Evolutionary conservation across 2,329 filamentous ascomycete genomes (phyloP), one percentile per base, ranked within the genome.

Genomic region (Eutypella sp.): DNA sequence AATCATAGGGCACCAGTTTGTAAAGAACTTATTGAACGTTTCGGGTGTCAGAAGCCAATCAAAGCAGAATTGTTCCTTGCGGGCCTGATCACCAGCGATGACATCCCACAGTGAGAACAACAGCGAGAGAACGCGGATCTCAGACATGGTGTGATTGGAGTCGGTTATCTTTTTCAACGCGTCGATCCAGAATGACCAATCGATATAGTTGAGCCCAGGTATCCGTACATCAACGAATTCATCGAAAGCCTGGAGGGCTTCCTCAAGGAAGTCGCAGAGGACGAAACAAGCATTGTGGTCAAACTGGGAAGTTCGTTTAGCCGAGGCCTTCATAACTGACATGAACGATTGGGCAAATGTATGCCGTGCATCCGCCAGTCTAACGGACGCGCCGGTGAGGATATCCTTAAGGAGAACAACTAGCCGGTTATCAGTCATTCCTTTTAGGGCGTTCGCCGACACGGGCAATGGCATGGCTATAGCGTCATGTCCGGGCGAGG

Each of bases 1-100:
- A 19, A 96, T 89, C 91, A 96, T 95, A 0, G 91, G 89, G 59
- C 89, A 95, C 90, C 91, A 96, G 59, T 96, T 89, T 60, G 87
- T 92, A 68, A 96, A 96, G 50, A 89, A 83, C 49, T 80, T 81
- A 59, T 87, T 82, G 62, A 96, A 96, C 2, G 85, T 78, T 22
- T 83, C 75, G 44, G 87, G 83, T 6, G 83, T 78, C 11, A 96
- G 70, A 33, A 96, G 69, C 73, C 93, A 91, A 19, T 82, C 80
- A 23, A 86, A 58, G 61, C 88, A 95, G 16, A 95, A 62, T 13
- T 76, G 70, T 46, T 78, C 73, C 65, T 92, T 95, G 41, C 87
- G 78, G 42, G 72, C 69, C 2, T 83, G 76, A 45, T 88, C 78
- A 27, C 77, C 74, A 10, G 79, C 75, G 49, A 93, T 74, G 2